Evolutionary conservation across 1,284 basidiomycete species (phyloP).

Genomic region (Sphaerobolus stellatus): DNA sequence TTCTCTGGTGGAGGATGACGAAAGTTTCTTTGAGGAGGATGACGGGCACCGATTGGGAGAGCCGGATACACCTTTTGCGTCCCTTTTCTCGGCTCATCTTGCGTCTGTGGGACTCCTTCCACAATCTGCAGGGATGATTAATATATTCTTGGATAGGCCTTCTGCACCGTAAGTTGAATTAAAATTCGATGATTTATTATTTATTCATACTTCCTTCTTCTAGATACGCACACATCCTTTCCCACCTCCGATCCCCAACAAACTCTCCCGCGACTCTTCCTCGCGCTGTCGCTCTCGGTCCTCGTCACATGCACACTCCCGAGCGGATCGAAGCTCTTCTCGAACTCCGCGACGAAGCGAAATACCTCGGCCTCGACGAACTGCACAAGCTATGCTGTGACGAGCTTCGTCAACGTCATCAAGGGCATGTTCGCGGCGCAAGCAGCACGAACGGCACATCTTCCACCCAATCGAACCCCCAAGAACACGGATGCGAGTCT

Average conservation of each 20-base stretch:
- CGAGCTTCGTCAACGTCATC: constrained; percentile 51
- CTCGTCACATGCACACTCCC: constrained; percentile 30
- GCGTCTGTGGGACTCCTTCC: constrained; percentile 54
- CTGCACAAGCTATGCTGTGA: constrained; percentile 62
- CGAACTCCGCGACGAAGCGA: constrained; percentile 72
- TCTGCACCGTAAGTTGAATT: constrained; percentile 65
- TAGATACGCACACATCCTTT: constrained; percentile 67
- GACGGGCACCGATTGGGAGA: constrained; percentile 20
- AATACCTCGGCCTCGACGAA: constrained; percentile 62
- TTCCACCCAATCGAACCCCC: not conserved
- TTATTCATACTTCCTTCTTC: constrained; percentile 11
- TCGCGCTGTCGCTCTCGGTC: constrained; percentile 52
- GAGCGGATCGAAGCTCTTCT: constrained; percentile 61
- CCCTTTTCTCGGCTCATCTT: constrained; percentile 58
- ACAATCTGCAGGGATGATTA: constrained; percentile 48
- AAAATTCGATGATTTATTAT: constrained; percentile 10
- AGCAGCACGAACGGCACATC: not conserved
- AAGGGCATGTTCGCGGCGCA: constrained; percentile 5
- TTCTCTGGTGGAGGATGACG: constrained; percentile 11
- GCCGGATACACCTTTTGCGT: constrained; percentile 29
- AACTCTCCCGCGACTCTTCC: constrained; percentile 53
- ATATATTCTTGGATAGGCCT: constrained; percentile 78
- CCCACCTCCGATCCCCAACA: constrained; percentile 60
- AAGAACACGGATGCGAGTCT: not conserved
- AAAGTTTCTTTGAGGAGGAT: constrained; percentile 35